Evolutionary conservation across 2,329 filamentous ascomycete species (phyloP), one percentile per base, ranked within the genome.

Genomic region (Calonectria multiphialidica): DNA sequence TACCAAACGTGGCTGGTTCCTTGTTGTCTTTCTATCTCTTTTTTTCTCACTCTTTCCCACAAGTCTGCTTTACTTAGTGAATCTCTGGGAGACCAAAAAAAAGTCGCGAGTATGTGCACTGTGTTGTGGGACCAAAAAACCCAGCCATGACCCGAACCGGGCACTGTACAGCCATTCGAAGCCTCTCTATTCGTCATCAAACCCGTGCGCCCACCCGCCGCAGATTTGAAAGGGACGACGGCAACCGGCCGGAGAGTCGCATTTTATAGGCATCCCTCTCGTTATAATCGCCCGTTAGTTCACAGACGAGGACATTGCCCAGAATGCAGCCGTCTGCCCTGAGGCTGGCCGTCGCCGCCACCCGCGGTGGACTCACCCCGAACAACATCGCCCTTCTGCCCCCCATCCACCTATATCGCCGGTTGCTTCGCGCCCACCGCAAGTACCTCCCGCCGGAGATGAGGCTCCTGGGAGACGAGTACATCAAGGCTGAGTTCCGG

Each of bases 401-500:
- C 7, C 96, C 96, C 0, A 93, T 98, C 59, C 95, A 93, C 2
- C 90, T 99, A 10, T 99, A 98, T 86, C 91, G 97, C 72, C 92
- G 97, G 42, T 86, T 99, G 30, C 88, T 99, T 35, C 93, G 97
- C 75, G 92, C 94, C 5, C 97, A 99, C 85, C 91, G 97, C 77
- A 95, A 93, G 80, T 90, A 93, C 78, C 87, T 99, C 12, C 92
- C 93, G 0, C 78, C 84, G 1, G 93, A 98, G 67, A 90, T 92
- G 92, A 92, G 97, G 42, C 70, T 98, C 5, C 86, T 99, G 9
- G 97, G 97, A 5, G 97, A 99, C 81, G 91, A 95, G 82, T 99
- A 98, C 84, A 88, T 98, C 82, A 98, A 97, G 86, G 91, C 92
- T 55, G 97, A 99, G 86, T 99, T 98, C 78, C 90, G 95, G 72